Evolutionary conservation across 2,329 filamentous ascomycete genomes (phyloP), one percentile per base, ranked within the genome.

Genomic region (Nannizzia gypsea): DNA sequence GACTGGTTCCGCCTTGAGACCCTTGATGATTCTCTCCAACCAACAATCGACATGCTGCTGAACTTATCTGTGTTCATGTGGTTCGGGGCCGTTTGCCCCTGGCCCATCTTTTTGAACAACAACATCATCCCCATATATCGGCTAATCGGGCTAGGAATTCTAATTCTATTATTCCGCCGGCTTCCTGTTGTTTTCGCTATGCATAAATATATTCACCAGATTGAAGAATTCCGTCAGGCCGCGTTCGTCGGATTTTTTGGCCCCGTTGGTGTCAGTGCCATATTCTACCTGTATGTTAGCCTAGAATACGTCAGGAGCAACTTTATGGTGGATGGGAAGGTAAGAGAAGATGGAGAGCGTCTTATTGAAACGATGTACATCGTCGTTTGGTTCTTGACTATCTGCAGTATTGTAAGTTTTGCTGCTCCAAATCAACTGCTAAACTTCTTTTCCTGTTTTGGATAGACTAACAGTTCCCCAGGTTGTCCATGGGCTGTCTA

Each of bases 1-100:
- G 90, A 95, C 73, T 95, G 89, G 90, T 96, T 96, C 73, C 86
- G 91, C 0, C 77, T 92, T 0, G 88, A 95, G 71, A 96, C 91
- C 0, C 77, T 87, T 66, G 91, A 96, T 66, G 92, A 96, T 71
- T 91, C 88, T 1, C 80, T 96, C n/a, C 90, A 96, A 70, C 90
- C 90, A 0, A 96, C 90, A 0, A 88, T 96, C 52, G 90, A 96
- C 71, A 95, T 96, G 90, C 79, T 96, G 1, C 84, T 96, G 60
- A 96, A 96, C 69, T 83, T 95, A 2, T 79, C 85, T 17, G 82
- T 96, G 42, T 96, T 96, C 71, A 83, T 95, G 73, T 96, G 90
- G 90, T 92, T 88, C 66, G 90, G 90, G 2, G 89, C 89, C 0
- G 83, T 91, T 9, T 89, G 87, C 61, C 91, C 91, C 0, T 96